phyloP scores from a whole-genome alignment of 208 protist genomes.

The Crithidia expoeki region DNA sequence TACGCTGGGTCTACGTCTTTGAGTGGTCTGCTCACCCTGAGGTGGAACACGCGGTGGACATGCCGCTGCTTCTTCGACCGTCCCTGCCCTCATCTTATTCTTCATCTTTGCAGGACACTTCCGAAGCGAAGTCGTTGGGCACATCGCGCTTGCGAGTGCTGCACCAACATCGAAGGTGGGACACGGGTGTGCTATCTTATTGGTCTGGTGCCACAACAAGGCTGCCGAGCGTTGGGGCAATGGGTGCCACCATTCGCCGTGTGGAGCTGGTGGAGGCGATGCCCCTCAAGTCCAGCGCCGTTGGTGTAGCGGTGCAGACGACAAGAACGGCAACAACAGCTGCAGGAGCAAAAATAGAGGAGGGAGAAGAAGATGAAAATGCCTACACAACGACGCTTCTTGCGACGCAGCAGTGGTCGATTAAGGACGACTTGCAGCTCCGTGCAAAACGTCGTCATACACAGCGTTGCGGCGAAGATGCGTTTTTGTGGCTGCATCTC shows the following conservation, averaged over 20 bases:
- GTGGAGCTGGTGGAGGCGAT: slow-evolving; percentile 38
- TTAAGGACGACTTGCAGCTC: slow-evolving; percentile 22
- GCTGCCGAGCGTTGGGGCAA: slow-evolving; percentile 31
- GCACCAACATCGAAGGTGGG: not conserved
- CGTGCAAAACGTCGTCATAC: slow-evolving; percentile 3
- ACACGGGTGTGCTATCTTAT: not conserved
- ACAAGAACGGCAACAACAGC: too few relatives aligned
- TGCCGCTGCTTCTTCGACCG: slow-evolving; percentile 20
- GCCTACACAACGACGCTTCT: slow-evolving; percentile 12
- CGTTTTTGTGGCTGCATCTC: slow-evolving; percentile 20
- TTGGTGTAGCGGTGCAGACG: not conserved
- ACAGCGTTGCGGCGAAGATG: slow-evolving; percentile 11
- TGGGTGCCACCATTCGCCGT: slow-evolving; percentile 31
- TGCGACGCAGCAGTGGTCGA: slow-evolving; percentile 20
- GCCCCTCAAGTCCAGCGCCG: not conserved
- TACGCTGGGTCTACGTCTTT: slow-evolving; percentile 35
- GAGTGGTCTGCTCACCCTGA: slow-evolving; percentile 22
- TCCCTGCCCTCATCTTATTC: not conserved
- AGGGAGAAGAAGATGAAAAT: not conserved
- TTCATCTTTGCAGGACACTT: too few relatives aligned
- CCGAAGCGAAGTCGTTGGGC: too few relatives aligned
- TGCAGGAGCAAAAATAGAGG: not conserved
- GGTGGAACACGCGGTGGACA: slow-evolving; percentile 27
- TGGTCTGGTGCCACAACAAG: slow-evolving; percentile 36
- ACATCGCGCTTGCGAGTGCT: too few relatives aligned